phyloP scores from a whole-genome alignment of 139 green algal genomes.

The Asterochloris erici region DNA sequence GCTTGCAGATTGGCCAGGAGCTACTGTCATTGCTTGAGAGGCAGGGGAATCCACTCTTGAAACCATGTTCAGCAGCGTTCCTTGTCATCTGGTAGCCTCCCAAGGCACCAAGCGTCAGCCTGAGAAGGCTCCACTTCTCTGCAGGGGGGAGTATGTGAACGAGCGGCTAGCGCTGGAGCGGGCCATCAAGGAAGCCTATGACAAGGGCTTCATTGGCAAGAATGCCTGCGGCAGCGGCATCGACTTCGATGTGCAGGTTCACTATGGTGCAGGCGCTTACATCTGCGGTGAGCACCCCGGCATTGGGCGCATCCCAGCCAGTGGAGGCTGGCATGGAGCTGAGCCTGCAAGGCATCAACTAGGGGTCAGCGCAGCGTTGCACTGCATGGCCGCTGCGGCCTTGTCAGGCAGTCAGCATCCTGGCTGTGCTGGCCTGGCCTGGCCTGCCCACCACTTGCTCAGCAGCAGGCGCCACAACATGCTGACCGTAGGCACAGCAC shows the following conservation, averaged over 20 bases:
- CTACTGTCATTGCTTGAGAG: no score
- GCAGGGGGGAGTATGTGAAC: constrained; percentile 92
- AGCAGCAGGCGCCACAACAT: no score
- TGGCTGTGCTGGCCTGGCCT: background rate
- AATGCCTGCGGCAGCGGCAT: constrained; percentile 91
- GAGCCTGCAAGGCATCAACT: no score
- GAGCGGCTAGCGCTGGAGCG: constrained; percentile 80
- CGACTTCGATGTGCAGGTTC: constrained; percentile 94
- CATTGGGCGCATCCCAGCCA: background rate
- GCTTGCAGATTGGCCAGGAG: no score
- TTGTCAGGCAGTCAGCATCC: background rate
- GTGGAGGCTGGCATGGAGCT: background rate
- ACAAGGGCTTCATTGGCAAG: constrained; percentile 86
- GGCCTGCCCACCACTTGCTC: no score
- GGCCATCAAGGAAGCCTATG: constrained; percentile 84
- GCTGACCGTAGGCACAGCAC: no score
- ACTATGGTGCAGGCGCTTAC: constrained; percentile 96
- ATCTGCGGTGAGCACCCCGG: constrained; percentile 79
- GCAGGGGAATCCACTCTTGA: no score
- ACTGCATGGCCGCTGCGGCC: no score
- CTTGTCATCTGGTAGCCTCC: no score
- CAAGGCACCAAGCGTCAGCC: no score
- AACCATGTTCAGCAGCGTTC: no score
- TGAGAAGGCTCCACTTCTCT: background rate
- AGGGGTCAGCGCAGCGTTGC: no score